Evolutionary conservation across 2,329 filamentous ascomycete species (phyloP), one percentile per base, ranked within the genome.

Genomic region (Pestalotiopsis sp.): DNA sequence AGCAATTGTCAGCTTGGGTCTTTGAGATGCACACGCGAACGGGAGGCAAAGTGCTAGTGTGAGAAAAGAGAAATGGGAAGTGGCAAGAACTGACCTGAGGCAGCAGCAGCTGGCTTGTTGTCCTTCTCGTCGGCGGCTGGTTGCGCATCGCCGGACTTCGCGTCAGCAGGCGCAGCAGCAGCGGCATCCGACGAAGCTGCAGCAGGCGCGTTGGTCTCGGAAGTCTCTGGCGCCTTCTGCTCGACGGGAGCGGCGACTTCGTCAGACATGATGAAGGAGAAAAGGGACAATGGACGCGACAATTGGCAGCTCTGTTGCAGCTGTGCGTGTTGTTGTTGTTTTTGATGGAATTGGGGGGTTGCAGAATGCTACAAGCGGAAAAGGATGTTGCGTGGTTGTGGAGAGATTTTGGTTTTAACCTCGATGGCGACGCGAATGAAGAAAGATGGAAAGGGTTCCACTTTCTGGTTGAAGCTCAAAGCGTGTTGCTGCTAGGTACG

Each of bases 241-340:
- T 76, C 71, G 68, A 74, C 72, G 68, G 73, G 66, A 27, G 66
- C 66, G 57, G 57, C 63, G 65, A 73, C 71, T 66, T 77, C 76
- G 71, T 76, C 76, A 69, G 76, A 77, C 77, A 78, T 75, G 56
- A 49, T 76, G 70, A 45, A 9, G 49, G 27, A 11, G 31, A 36
- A 36, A 25, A 59, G 31, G 31, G 27, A 25, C 49, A 52, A 60
- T 68, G 65, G 58, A 41, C 38, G 62, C 38, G 52, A 60, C 38
- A 38, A 60, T 66, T 45, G 56, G 61, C 4, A 63, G 36, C 4
- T 57, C 17, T 38, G 39, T 12, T 14, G 49, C 66, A 25, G 20
- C 23, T 66, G 62, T 57, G 58, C 27, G 65, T 45, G 39, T n/a
- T 58, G 27, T 14, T 25, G 59, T 14, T 12, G 66, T 20, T 38